Conservation (phyloP, 2,329 filamentous ascomycete species). For the Colletotrichum sp. region DNA sequence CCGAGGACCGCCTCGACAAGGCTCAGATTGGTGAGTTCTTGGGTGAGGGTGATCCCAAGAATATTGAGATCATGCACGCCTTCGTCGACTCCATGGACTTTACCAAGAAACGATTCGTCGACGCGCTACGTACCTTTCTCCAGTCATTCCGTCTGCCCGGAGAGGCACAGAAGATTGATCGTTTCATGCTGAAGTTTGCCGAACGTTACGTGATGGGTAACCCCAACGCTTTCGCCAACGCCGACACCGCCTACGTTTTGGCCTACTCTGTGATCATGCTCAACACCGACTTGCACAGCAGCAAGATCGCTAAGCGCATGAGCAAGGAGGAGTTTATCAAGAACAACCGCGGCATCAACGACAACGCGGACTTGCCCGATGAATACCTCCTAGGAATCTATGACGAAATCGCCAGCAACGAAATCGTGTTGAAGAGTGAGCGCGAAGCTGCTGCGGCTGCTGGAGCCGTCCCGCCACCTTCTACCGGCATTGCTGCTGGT, state of each 20-base stretch:
- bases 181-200: constrained; percentile 99
- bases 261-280: constrained; percentile 96
- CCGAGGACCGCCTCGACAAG: constrained; percentile 88
- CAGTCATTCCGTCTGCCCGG: constrained; percentile 95
- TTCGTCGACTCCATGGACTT: constrained; percentile 98
- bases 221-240: constrained; percentile 96
- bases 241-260: constrained; percentile 95
- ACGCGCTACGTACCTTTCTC: constrained; percentile 87
- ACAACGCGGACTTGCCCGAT: constrained; percentile 89
- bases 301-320: constrained; percentile 85
- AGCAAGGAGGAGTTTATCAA: constrained; percentile 98
- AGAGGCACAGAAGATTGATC: constrained; percentile 98
- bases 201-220: constrained; percentile 95
- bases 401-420: constrained; percentile 88
- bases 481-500: constrained; percentile 76
- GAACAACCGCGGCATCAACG: constrained; percentile 98
- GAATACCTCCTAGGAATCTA: constrained; percentile 91
- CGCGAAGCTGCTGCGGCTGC: constrained; percentile 86
- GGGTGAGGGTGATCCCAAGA: constrained; percentile 89
- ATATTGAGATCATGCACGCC: constrained; percentile 88
- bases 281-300: constrained; percentile 94
- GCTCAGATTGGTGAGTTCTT: constrained; percentile 91
- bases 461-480: constrained; percentile 65
- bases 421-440: constrained; percentile 94
- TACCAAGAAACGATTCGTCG: constrained; percentile 87